Percentiles rank a stretch among this genome's conserved stretches.
phyloP scores from a whole-genome alignment of 345 rosid genomes.

The Eucalyptus tenuipes region DNA sequence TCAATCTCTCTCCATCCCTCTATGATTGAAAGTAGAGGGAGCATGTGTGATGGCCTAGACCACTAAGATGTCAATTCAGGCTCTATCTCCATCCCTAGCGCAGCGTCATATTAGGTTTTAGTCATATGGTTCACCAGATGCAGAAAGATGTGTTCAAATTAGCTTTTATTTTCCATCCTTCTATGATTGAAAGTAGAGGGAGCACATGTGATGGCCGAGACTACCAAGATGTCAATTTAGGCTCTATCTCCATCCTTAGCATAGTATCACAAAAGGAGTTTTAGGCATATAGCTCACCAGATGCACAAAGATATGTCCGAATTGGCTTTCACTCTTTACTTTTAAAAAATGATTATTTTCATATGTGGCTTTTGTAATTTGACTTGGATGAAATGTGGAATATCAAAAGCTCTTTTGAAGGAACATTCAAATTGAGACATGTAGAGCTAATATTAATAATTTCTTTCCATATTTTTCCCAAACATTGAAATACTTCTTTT shows the following conservation, averaged over 20 bases:
- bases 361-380: not conserved
- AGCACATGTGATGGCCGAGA: not conserved
- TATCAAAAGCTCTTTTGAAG: not conserved
- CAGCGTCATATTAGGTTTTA: too few relatives aligned
- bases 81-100: too few relatives aligned
- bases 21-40: too few relatives aligned
- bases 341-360: not conserved
- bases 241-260: not conserved
- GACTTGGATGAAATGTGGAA: not conserved
- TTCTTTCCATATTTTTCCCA: not conserved
- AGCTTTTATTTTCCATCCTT: too few relatives aligned
- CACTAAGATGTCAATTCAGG: too few relatives aligned
- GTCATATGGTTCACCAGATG: too few relatives aligned
- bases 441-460: not conserved
- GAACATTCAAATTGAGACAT: not conserved
- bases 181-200: not conserved
- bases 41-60: too few relatives aligned
- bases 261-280: not conserved
- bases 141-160: too few relatives aligned
- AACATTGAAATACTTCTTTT: too few relatives aligned
- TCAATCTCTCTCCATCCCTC: too few relatives aligned
- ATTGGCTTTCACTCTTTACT: not conserved
- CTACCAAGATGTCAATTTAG: not conserved
- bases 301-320: not conserved
- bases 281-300: not conserved